These are phyloP conservation scores for Magnusiomyces fungicola DNA, from an alignment of 1,139 yeast species.

Conservation along the genomic window DNA sequence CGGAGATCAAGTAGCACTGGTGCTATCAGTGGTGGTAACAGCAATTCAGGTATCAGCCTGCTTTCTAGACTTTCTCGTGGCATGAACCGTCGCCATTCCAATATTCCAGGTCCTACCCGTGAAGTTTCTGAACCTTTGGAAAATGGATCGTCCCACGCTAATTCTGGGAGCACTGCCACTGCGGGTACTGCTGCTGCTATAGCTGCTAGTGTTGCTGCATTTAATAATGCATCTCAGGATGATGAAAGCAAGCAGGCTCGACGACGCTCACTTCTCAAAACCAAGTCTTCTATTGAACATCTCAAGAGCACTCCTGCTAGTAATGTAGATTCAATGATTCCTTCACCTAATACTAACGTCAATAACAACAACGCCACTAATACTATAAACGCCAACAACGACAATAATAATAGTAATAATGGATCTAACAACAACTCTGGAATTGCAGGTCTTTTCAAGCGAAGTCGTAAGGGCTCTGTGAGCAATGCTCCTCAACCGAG, in stretches of 20 bases:
- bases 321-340: constrained; percentile 1
- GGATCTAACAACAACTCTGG: too few relatives aligned
- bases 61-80: constrained; percentile 7
- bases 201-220: too few relatives aligned
- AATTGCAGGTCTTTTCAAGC: background rate
- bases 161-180: too few relatives aligned
- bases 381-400: too few relatives aligned
- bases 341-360: background rate
- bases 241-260: too few relatives aligned
- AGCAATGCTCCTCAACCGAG: background rate
- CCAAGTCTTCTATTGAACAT: constrained; percentile 28
- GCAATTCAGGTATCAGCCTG: constrained; percentile 1
- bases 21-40: too few relatives aligned
- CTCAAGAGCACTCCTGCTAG: constrained; percentile 8
- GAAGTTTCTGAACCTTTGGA: too few relatives aligned
- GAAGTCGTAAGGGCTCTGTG: background rate
- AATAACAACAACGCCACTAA: background rate
- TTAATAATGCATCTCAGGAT: too few relatives aligned
- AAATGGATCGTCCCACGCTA: too few relatives aligned
- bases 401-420: too few relatives aligned
- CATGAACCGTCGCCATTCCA: constrained; percentile 2
- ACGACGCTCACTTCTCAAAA: constrained; percentile 25
- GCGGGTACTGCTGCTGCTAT: too few relatives aligned
- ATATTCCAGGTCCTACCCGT: background rate
- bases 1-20: constrained; percentile 13